Evolutionary conservation across 257 asterid genomes (phyloP), one percentile per base, ranked within the genome.

Genomic region (Nicotiana knightiana): DNA sequence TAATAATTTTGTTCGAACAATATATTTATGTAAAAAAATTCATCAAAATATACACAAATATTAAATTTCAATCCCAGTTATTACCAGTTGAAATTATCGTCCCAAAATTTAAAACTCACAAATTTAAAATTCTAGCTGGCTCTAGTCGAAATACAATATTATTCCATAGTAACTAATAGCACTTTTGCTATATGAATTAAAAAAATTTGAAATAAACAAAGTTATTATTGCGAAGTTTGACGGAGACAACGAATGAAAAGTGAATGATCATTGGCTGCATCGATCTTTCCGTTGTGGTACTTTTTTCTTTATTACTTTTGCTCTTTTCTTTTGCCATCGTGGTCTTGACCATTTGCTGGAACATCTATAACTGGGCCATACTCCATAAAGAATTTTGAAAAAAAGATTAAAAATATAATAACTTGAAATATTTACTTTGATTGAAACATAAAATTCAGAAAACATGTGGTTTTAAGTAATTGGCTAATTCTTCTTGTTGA

Each of bases 161-260:
- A 21, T 21, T 21, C 24, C 24, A 21, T 21, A 21, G 24, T 21
- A 21, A 21, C 24, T 21, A 21, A 39, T 39, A 7, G 0, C 10
- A 39, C 0, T 39, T 6, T 39, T 21, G 1, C 0, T 39, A 39
- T 37, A 37, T 0, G 24, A 39, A 0, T 3, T 0, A 39, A 7
- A 39, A 39, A 39, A 39, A 39, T 39, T 0, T 1, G 2, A 6
- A 39, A 39, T 10, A 39, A 39, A 39, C 0, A 0, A 39, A 0
- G 0, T 0, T 39, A 10, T 39, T 37, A 6, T 4, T 0, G 0
- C 1, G 2, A 39, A 0, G 1, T 39, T 39, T 39, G 1, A 0
- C 9, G 9, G 24, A 39, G 2, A 6, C 48, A 33, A 3, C 18
- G 35, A 67, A 67, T 51, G 9, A 35, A 35, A 68, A 68, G 5